Conservation (phyloP, 257 asterid species). For the Solanum tarijense region DNA sequence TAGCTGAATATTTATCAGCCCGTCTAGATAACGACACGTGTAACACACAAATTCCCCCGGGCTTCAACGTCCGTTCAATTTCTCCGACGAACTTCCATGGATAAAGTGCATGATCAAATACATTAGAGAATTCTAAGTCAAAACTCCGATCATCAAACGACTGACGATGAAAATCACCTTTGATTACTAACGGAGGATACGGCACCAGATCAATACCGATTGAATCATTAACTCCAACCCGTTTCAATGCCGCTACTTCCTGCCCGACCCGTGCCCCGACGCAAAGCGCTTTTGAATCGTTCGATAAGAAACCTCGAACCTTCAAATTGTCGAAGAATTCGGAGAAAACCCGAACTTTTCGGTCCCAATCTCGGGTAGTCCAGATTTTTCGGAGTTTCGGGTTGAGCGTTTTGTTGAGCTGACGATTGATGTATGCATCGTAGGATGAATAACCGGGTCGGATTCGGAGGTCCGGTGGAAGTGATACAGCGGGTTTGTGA, state of each 20-base stretch:
- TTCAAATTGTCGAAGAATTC: constrained; percentile 42
- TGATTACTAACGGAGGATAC: constrained; percentile 67
- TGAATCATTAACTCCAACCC: constrained; percentile 64
- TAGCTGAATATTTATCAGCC: constrained; percentile 85
- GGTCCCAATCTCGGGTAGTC: constrained; percentile 89
- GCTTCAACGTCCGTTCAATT: constrained; percentile 70
- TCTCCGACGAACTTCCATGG: constrained; percentile 69
- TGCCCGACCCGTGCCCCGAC: constrained; percentile 95
- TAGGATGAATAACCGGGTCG: constrained; percentile 79
- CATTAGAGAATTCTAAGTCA: constrained; percentile 90
- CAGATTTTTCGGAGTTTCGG: constrained; percentile 78
- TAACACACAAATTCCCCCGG: constrained; percentile 67
- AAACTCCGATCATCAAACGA: constrained; percentile 52
- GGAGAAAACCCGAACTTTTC: constrained; percentile 60
- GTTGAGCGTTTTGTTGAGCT: constrained; percentile 89
- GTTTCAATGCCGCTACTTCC: constrained; percentile 73
- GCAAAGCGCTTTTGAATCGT: constrained; percentile 52
- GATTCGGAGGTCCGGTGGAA: constrained; percentile 28
- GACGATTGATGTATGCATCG: constrained; percentile 65
- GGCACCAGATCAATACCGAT: constrained; percentile 89
- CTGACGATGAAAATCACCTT: constrained; percentile 82
- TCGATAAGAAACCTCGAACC: constrained; percentile 17
- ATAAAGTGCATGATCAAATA: constrained; percentile 91
- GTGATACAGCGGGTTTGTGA: neutral
- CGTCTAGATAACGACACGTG: constrained; percentile 62